Conservation (phyloP, 2,329 filamentous ascomycete species). For the Helminthosporium solani region DNA sequence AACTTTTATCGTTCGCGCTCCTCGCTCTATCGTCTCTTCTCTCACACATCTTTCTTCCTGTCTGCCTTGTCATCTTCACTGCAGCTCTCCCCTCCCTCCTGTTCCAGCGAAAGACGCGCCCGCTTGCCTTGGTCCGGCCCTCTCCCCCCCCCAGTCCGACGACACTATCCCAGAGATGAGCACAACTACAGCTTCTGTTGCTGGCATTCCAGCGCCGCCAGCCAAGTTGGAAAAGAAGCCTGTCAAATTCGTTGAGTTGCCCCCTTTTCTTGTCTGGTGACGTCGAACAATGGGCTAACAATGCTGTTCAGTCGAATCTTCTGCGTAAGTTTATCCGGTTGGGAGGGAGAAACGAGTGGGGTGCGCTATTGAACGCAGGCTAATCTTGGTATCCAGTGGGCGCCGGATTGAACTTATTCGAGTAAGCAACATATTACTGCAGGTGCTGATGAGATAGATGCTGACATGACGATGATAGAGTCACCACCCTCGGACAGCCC, state of each 20-base stretch:
- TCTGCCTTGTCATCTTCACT: no score
- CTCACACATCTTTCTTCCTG: slow-evolving; percentile 13
- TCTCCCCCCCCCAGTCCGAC: slow-evolving; percentile 60
- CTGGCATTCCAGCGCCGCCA: slow-evolving; percentile 52
- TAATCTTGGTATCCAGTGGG: slow-evolving; percentile 61
- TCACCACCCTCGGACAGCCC: slow-evolving; percentile 67
- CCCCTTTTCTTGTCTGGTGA: no score
- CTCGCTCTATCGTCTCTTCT: not conserved
- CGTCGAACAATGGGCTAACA: no score
- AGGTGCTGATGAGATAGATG: slow-evolving; percentile 1
- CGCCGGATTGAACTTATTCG: slow-evolving; percentile 93
- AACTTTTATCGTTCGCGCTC: slow-evolving; percentile 2
- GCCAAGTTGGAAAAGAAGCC: slow-evolving; percentile 93
- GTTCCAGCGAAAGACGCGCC: slow-evolving; percentile 74
- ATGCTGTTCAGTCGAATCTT: no score
- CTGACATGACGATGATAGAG: slow-evolving; percentile 46
- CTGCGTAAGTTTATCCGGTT: slow-evolving; percentile 57
- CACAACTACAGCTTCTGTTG: slow-evolving; percentile 44
- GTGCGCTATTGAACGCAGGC: no score
- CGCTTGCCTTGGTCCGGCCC: slow-evolving; percentile 98
- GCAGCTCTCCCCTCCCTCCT: not conserved
- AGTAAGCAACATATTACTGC: slow-evolving; percentile 54
- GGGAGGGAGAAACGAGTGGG: no score
- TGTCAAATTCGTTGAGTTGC: slow-evolving; percentile 99
- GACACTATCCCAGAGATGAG: slow-evolving; percentile 54